phyloP scores from a whole-genome alignment of 805 yeast genomes.

The Torulaspora gathmanii region DNA sequence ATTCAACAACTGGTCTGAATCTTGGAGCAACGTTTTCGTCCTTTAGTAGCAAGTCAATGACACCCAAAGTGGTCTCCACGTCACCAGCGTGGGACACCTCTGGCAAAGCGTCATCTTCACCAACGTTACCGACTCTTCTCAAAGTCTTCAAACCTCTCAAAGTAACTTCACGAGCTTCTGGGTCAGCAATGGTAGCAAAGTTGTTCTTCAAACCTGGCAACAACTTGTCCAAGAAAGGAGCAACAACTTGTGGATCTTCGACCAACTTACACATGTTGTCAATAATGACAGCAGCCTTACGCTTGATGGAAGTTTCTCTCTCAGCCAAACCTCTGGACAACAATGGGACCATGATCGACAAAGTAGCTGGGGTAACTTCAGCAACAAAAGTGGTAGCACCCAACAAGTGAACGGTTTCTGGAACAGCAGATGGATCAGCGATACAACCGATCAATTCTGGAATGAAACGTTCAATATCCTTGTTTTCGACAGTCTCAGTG shows the following conservation, averaged over 20 bases:
- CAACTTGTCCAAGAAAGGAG: conserved; percentile 94
- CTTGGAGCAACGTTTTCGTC: conserved; percentile 65
- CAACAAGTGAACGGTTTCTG: conserved; percentile 96
- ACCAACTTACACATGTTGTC: conserved; percentile 99
- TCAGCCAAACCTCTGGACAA: conserved; percentile 99
- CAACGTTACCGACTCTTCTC: conserved; percentile 98
- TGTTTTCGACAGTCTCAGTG: conserved; percentile 97
- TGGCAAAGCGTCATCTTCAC: conserved; percentile 84
- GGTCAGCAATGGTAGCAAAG: conserved; percentile 97
- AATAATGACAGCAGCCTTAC: conserved; percentile 98
- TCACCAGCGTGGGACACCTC: conserved; percentile 99
- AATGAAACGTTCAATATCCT: conserved; percentile 98
- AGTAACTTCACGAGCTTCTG: conserved; percentile 99
- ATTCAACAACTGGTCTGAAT: conserved; percentile 72
- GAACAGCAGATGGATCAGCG: conserved; percentile 93
- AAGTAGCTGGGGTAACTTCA: conserved; percentile 98
- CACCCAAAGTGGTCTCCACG: conserved; percentile 75
- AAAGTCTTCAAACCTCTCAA: conserved; percentile 94
- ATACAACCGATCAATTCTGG: conserved; percentile 96
- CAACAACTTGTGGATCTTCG: conserved; percentile 99
- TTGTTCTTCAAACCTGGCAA: conserved; percentile 95
- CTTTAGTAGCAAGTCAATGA: conserved; percentile 68
- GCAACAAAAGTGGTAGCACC: conserved; percentile 99
- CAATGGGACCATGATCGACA: conserved; percentile 98
- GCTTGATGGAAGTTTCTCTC: conserved; percentile 99